Evolutionary conservation across 768 basidiomycete genomes (phyloP).

Genomic region (Cyclocybe cylindracea): DNA sequence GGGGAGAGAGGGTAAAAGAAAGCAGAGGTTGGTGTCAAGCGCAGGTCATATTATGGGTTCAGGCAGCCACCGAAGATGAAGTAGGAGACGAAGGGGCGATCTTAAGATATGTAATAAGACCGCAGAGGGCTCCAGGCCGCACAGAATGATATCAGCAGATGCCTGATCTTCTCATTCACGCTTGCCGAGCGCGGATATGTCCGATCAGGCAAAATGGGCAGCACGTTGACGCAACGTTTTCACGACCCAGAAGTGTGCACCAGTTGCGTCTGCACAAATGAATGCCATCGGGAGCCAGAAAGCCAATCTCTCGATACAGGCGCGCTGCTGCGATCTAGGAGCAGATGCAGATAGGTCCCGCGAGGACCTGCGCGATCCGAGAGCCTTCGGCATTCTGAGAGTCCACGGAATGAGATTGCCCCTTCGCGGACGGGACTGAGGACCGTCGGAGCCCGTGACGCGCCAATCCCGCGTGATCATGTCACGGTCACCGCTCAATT

Average conservation of each 20-base stretch:
- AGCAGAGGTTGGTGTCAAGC: constrained; percentile 34
- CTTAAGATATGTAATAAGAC: constrained; percentile 53
- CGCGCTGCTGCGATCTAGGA: not conserved
- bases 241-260: constrained; percentile 31
- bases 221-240: constrained; percentile 46
- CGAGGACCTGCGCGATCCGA: too few relatives aligned
- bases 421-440: not conserved
- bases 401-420: too few relatives aligned
- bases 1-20: constrained; percentile 25
- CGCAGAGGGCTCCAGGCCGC: constrained; percentile 44
- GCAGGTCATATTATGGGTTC: constrained; percentile 57
- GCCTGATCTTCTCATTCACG: constrained; percentile 40
- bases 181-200: constrained; percentile 44
- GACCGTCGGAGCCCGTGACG: too few relatives aligned
- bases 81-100: constrained; percentile 39
- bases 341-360: not conserved
- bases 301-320: constrained; percentile 25
- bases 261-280: constrained; percentile 11
- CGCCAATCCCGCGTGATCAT: too few relatives aligned
- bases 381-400: too few relatives aligned
- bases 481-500: constrained; percentile 7
- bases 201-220: constrained; percentile 43
- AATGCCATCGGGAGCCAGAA: constrained; percentile 27
- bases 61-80: constrained; percentile 38
- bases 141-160: constrained; percentile 48